Base-by-base conservation (phyloP, 345 rosid genomes). In the Tarenaya hassleriana region DNA sequence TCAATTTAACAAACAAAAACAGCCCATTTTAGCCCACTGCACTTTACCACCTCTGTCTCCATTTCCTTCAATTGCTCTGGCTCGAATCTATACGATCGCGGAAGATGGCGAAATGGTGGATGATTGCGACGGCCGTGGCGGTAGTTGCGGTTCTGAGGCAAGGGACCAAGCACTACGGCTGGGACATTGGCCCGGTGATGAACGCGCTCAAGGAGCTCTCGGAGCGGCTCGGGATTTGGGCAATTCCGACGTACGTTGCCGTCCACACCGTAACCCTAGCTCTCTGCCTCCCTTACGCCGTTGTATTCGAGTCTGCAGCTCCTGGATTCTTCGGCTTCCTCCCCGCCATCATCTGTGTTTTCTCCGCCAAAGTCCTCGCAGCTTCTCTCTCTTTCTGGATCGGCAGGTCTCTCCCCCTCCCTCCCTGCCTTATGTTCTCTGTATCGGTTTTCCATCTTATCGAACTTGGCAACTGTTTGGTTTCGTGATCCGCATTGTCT, bases 281-380 rank as follows among this genome's bases (percentile, higher is more conserved):
- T 8, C 69, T 91, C 24, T 91, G 96, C 58, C 79, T 91, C 55
- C 96, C 96, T 20, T 78, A 62, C 55, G 98, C 96, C 19, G 71
- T 92, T 44, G 87, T 88, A 84, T 81, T 87, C 19, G 96, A 88
- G 73, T 95, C 96, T 4, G 95, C 75, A 4, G 92, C 98, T 52
- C 75, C 96, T 47, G 55, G 82, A 7, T 76, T 92, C 31, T 92
- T 92, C 55, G 96, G 96, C 2, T 92, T 92, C 71, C 34, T 85
- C 53, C 88, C 90, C 0, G 95, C 89, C 7, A 84, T 87, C 11
- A 54, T 81, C 58, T 81, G 94, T 58, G 88, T 87, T 43, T 83
- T 87, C 59, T 72, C 75, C 9, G 88, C 96, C 45, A 87, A 92
- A 64, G 34, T 87, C 41, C 72, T 92, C 21, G 98, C 92, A 1